Conservation (phyloP, 768 basidiomycete genomes). For the Leccinum imitatum region DNA sequence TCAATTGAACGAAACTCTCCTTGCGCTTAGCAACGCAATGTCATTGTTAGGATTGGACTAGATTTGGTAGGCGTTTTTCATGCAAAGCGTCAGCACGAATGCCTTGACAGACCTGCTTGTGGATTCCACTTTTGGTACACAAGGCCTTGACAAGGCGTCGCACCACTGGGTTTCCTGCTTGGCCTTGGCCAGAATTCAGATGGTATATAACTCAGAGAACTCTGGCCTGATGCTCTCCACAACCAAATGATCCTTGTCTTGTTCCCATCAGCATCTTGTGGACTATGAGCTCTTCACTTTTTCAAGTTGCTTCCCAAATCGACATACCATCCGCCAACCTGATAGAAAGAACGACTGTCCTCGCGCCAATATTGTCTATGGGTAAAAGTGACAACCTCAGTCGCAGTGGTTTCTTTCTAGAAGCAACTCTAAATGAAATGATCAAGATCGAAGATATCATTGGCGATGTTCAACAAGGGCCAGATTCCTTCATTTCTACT, state of each 20-base stretch:
- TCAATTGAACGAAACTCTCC: too few species aligned
- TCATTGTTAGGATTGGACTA: too few species aligned
- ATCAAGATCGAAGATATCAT: not conserved
- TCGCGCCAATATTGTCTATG: not conserved
- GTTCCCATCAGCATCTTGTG: not conserved
- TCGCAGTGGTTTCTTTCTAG: constrained; percentile 1
- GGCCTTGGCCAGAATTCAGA: not conserved
- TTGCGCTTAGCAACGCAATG: too few species aligned
- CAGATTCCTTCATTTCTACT: not conserved
- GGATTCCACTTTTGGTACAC: not conserved
- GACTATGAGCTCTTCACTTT: not conserved
- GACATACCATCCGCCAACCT: constrained; percentile 1
- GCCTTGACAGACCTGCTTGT: too few species aligned
- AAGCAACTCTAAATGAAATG: constrained; percentile 11
- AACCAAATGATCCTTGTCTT: not conserved
- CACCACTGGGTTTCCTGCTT: not conserved
- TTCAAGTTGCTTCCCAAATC: not conserved
- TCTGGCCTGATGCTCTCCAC: not conserved
- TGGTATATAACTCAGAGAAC: not conserved
- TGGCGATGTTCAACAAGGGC: not conserved
- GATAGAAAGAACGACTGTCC: not conserved
- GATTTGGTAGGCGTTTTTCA: too few species aligned
- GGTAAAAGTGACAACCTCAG: not conserved
- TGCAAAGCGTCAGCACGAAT: too few species aligned
- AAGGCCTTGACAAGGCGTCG: not conserved